Evolutionary conservation across 805 yeast species (phyloP), one percentile per base, ranked within the genome.

Genomic region (Aciculoconidium aculeatum): DNA sequence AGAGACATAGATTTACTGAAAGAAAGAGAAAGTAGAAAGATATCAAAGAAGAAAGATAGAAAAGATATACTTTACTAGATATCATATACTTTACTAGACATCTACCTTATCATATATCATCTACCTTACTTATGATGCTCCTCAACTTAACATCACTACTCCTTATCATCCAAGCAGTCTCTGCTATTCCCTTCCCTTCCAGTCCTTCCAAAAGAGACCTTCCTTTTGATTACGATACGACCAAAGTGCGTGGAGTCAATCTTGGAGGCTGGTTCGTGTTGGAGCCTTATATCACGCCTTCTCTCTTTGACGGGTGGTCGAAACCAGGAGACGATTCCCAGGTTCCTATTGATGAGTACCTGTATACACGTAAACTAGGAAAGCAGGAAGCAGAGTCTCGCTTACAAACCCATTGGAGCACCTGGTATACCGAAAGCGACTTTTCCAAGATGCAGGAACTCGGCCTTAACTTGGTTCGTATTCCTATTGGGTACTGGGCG

Each of bases 401-500:
- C 21, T 60, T 88, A 36, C 58, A 68, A 23, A 45, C 67, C 19
- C 97, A 88, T 59, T 88, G 96, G 95, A 51, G 63, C 26, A 61
- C 82, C 10, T 88, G 82, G 76, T 72, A 75, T 51, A 77, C 79
- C 6, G 94, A 82, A 54, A 46, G 53, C 13, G 96, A 88, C 53
- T 78, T 90, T 45, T 41, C 55, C 28, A 49, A 63, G 31, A 83
- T 88, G 30, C 66, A 67, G 4, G 47, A 44, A 8, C 65, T 64
- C 32, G 95, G 95, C 2, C 65, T 88, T 40, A 90, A 88, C 57
- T 65, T 80, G 41, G 95, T 86, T 12, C 75, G 96, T 47, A 80
- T 88, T 36, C 96, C 97, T 25, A 74, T 88, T 32, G 96, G 96
- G 7, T 88, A 88, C 61, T 90, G 97, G 97, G 95, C 95, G 7